Base-by-base conservation (phyloP, 148 eudicot genomes). In the Talinum fruticosum region DNA sequence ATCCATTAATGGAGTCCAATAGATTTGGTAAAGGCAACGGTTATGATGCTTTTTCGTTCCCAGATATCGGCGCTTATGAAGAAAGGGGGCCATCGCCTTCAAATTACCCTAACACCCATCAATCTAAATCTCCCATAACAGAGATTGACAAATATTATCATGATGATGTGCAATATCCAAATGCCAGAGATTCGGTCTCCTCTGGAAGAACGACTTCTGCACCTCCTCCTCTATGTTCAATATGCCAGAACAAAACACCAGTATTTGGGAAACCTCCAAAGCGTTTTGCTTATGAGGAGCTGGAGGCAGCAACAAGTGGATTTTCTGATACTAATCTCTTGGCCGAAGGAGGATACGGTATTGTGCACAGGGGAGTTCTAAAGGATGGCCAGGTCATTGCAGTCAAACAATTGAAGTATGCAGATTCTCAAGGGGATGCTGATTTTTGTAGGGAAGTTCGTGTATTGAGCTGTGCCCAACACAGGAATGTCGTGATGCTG, bases 401-500 rank as follows among this genome's bases (percentile, higher is more conserved):
- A 6, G 89, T 94, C 69, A 94, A 94, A 83, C 89, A 89, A 74
- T 79, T 92, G 67, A 92, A 90, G 80, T 90, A 85, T 76, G 79
- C 79, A 3, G 91, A 92, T 71, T 86, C 90, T 53, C 87, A 94
- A 82, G 91, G 86, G 47, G 93, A 94, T 80, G 83, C 85, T 84
- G 98, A 94, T 87, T 94, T 94, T 83, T 89, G 90, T 76, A 86
- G 89, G 82, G 97, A 94, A 87, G 95, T 92, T 26, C 79, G 86
- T 54, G 90, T 94, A 18, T 81, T 94, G 77, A 94, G 92, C 68
- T 94, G 95, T 84, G 98, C 98, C 33, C 98, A 94, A 77, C 98
- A 94, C 81, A 86, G 93, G 83, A 94, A 94, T 80, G 97, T 94
- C 33, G 98, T 94, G 76, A 79, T 92, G 88, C 83, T 94, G 41